Evolutionary conservation across 768 basidiomycete species (phyloP).

Genomic region (Xerocomus potaroensis): DNA sequence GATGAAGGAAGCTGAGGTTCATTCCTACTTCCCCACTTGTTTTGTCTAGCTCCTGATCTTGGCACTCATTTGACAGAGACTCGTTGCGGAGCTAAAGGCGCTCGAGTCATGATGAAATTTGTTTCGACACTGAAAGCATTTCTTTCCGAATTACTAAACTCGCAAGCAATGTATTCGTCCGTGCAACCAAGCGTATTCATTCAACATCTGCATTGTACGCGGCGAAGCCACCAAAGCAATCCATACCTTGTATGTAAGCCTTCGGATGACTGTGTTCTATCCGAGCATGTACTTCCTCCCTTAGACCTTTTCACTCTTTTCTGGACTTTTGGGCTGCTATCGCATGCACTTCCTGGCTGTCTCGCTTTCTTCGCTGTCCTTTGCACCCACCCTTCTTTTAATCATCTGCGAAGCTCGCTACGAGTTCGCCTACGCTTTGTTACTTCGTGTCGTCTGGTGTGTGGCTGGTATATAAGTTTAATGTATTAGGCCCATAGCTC

Average conservation of each 20-base stretch:
- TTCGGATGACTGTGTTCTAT: conserved; percentile 18
- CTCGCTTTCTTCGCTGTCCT: conserved; percentile 25
- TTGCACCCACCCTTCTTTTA: conserved; percentile 10
- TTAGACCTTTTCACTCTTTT: conserved; percentile 17
- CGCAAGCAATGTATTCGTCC: conserved; percentile 27
- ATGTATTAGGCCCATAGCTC: too few species aligned
- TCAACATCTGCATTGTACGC: conserved; percentile 26
- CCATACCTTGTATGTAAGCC: conserved; percentile 28
- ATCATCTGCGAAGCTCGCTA: conserved; percentile 7
- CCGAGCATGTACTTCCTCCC: conserved; percentile 22
- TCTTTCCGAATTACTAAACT: conserved; percentile 11
- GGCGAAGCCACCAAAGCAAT: conserved; percentile 23
- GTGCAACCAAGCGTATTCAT: conserved; percentile 19
- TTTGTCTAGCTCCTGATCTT: conserved; percentile 1
- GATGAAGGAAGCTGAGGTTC: conserved; percentile 54
- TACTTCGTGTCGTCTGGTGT: conserved; percentile 1
- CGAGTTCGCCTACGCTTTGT: conserved; percentile 5
- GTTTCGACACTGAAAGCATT: conserved; percentile 1
- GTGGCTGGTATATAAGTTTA: conserved; percentile 8
- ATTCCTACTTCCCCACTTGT: conserved; percentile 12
- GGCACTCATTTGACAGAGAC: conserved; percentile 43
- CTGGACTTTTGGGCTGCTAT: conserved; percentile 11
- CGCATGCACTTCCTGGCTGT: conserved; percentile 21
- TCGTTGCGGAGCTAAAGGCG: conserved; percentile 59
- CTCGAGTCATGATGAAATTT: conserved; percentile 34